Percentiles rank a stretch among this genome's conserved stretches.
Evolutionary conservation across 345 rosid genomes (phyloP).

Genomic region (Gossypium herbaceum): DNA sequence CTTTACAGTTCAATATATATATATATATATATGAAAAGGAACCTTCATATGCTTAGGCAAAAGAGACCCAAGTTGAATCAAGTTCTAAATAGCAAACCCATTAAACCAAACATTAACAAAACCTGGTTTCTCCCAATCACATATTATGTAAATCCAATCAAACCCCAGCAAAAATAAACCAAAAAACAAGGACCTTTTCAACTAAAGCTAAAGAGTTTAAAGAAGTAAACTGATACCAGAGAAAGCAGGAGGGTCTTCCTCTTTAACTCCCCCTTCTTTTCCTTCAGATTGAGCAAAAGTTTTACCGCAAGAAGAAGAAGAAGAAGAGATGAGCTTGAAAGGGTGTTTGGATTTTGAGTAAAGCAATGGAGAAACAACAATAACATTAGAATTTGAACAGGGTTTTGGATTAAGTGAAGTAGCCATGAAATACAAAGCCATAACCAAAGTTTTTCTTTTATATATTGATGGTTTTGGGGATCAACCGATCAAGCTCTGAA

Average conservation of each 20-base stretch:
- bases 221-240: constrained; percentile 30
- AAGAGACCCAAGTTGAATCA: background rate
- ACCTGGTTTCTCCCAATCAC: background rate
- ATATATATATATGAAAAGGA: background rate
- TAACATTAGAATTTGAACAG: background rate
- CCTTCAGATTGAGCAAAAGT: constrained; percentile 41
- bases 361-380: constrained; percentile 16
- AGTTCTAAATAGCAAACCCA: background rate
- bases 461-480: background rate
- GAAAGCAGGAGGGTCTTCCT: constrained; percentile 36
- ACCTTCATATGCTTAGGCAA: background rate
- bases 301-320: constrained; percentile 22
- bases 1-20: background rate
- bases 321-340: constrained; percentile 21
- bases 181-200: background rate
- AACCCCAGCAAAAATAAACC: background rate
- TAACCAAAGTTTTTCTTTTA: constrained; percentile 3
- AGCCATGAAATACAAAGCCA: constrained; percentile 34
- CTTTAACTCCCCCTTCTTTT: constrained; percentile 36
- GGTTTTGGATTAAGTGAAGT: constrained; percentile 28
- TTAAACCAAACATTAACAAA: background rate
- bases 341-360: constrained; percentile 23
- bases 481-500: background rate
- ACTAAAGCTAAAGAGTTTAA: background rate
- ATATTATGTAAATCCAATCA: background rate